Conservation (phyloP, 1,284 basidiomycete species). For the Ganoderma meredithae region DNA sequence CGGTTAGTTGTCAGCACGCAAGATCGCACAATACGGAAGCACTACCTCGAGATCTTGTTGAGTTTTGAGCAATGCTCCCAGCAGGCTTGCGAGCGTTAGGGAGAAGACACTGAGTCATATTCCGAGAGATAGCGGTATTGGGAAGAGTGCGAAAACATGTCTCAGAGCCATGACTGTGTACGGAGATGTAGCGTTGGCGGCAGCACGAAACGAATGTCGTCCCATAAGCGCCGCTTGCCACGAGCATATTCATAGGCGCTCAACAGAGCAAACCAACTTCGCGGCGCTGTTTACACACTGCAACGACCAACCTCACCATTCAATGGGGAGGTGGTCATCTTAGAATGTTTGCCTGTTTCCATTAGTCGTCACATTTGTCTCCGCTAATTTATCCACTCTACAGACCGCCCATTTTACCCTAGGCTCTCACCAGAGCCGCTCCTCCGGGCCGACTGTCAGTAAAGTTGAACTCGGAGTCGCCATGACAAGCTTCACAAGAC, state of each 20-base stretch:
- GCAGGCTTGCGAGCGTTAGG: background rate
- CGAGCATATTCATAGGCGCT: background rate
- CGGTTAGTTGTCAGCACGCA: constrained; percentile 26
- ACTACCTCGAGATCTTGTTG: constrained; percentile 16
- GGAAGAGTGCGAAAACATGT: background rate
- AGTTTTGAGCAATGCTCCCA: background rate
- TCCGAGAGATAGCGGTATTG: background rate
- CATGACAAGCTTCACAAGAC: background rate
- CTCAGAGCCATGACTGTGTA: background rate
- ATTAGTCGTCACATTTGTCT: background rate
- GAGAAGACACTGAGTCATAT: background rate
- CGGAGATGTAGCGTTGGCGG: background rate
- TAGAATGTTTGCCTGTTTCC: background rate
- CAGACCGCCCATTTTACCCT: background rate
- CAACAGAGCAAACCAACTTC: background rate
- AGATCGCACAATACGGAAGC: constrained; percentile 33
- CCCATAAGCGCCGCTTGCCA: background rate
- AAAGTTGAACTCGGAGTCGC: background rate
- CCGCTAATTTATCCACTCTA: background rate
- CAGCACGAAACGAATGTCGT: background rate
- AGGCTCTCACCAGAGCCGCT: background rate
- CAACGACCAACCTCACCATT: background rate
- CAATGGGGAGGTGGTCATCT: background rate
- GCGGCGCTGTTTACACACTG: background rate
- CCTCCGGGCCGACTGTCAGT: background rate